Percentiles rank a stretch among this genome's conserved stretches.
phyloP scores from a whole-genome alignment of 192 early-diverging fungal genomes.

The Coemansia sp. region DNA sequence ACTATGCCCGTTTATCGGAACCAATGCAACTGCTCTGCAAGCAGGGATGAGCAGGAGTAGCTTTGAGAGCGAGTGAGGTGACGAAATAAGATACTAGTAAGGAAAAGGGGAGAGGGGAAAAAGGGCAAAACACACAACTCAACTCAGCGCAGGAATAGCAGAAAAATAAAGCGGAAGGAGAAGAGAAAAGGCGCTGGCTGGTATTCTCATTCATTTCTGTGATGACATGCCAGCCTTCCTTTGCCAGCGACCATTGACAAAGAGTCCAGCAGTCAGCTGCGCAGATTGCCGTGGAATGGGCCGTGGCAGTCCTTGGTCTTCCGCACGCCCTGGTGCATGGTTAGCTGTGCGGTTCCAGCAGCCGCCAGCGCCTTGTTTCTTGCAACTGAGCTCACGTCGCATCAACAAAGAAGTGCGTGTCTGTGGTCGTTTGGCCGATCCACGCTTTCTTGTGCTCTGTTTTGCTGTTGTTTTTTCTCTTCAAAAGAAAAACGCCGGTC shows the following conservation, averaged over 20 bases:
- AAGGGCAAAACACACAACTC: background rate
- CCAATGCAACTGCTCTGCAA: background rate
- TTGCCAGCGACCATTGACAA: no score
- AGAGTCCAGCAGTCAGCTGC: background rate
- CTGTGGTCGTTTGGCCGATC: no score
- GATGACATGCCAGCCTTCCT: background rate
- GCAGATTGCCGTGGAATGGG: background rate
- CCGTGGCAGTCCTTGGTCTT: background rate
- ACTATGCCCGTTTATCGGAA: background rate
- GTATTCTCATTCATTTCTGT: background rate
- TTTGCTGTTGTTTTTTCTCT: no score
- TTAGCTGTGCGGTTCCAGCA: background rate
- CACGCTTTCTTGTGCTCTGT: no score
- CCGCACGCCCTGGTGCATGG: background rate
- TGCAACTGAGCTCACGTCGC: no score
- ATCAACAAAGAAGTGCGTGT: no score
- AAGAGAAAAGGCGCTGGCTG: constrained; percentile 2
- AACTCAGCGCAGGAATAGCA: constrained; percentile 7
- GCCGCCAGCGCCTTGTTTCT: no score
- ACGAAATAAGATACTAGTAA: background rate
- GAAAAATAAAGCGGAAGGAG: background rate
- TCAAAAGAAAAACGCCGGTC: no score
- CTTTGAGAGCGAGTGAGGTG: background rate
- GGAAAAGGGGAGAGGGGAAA: background rate
- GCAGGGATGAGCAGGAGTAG: background rate